phyloP scores from a whole-genome alignment of 1,284 basidiomycete species.

The Apiotrichum brassicae region DNA sequence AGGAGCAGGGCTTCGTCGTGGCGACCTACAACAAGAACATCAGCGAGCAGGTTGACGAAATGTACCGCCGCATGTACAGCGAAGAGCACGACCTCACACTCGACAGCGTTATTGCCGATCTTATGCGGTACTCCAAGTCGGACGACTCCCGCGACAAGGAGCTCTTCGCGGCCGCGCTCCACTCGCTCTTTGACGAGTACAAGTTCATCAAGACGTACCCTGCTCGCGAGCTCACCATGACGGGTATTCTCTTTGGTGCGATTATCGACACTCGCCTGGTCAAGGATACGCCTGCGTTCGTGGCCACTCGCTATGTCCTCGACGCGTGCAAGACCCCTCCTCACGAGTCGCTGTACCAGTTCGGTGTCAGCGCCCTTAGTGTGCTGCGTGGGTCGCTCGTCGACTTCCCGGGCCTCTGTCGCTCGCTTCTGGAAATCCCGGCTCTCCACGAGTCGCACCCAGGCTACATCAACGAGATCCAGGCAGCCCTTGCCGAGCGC shows the following conservation, averaged over 20 bases:
- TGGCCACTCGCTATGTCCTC: slow-evolving; percentile 93
- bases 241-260: slow-evolving; percentile 91
- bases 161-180: slow-evolving; percentile 96
- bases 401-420: slow-evolving; percentile 92
- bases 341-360: slow-evolving; percentile 83
- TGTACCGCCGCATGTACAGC: slow-evolving; percentile 98
- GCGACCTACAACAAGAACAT: slow-evolving; percentile 83
- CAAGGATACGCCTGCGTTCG: slow-evolving; percentile 90
- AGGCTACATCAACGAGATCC: slow-evolving; percentile 69
- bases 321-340: slow-evolving; percentile 86
- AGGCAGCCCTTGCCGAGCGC: slow-evolving; percentile 57
- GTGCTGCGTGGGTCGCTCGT: slow-evolving; percentile 80
- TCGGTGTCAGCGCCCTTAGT: slow-evolving; percentile 84
- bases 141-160: slow-evolving; percentile 81
- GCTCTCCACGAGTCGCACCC: slow-evolving; percentile 81
- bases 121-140: slow-evolving; percentile 79
- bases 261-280: slow-evolving; percentile 91
- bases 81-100: slow-evolving; percentile 73
- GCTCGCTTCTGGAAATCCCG: slow-evolving; percentile 79
- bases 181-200: slow-evolving; percentile 99
- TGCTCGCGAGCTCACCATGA: slow-evolving; percentile 88
- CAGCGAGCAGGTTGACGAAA: slow-evolving; percentile 85
- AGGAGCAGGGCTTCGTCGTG: slow-evolving; percentile 86
- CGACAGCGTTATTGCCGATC: slow-evolving; percentile 83
- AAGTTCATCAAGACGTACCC: slow-evolving; percentile 98